phyloP scores from a whole-genome alignment of 768 basidiomycete genomes.

The Termitomyces sp. region DNA sequence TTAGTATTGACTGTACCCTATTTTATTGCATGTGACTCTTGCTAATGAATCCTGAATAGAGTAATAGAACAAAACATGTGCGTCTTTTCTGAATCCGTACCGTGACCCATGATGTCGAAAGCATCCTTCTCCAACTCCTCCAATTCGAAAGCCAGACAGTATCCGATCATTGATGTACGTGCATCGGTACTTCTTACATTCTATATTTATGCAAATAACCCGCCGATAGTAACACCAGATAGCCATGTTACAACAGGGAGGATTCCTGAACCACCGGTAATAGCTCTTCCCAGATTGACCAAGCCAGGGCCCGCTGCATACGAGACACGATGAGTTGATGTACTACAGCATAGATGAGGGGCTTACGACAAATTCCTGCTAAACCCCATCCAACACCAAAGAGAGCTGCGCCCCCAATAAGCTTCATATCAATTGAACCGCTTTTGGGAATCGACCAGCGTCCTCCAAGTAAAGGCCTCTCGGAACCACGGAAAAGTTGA shows the following conservation, averaged over 20 bases:
- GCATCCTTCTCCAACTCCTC: not conserved
- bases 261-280: constrained; percentile 30
- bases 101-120: not conserved
- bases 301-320: constrained; percentile 54
- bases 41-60: not conserved
- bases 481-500: constrained; percentile 31
- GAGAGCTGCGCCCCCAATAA: constrained; percentile 45
- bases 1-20: not conserved
- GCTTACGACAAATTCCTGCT: constrained; percentile 58
- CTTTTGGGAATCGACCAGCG: constrained; percentile 35
- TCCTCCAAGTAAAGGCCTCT: constrained; percentile 38
- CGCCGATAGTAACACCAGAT: constrained; percentile 31
- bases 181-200: not conserved
- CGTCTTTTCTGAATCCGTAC: no score
- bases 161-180: not conserved
- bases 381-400: constrained; percentile 65
- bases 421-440: constrained; percentile 35
- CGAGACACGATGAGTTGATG: constrained; percentile 5
- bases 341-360: not conserved
- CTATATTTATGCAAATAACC: constrained; percentile 25
- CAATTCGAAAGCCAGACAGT: not conserved
- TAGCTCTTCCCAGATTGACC: constrained; percentile 51
- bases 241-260: constrained; percentile 36
- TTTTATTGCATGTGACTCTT: not conserved
- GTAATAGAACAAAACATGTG: not conserved